A percentile compares a stretch with the other conserved stretches of the same genome.
Evolutionary conservation across 345 rosid genomes (phyloP).

Genomic region (Atalantia buxifolia): DNA sequence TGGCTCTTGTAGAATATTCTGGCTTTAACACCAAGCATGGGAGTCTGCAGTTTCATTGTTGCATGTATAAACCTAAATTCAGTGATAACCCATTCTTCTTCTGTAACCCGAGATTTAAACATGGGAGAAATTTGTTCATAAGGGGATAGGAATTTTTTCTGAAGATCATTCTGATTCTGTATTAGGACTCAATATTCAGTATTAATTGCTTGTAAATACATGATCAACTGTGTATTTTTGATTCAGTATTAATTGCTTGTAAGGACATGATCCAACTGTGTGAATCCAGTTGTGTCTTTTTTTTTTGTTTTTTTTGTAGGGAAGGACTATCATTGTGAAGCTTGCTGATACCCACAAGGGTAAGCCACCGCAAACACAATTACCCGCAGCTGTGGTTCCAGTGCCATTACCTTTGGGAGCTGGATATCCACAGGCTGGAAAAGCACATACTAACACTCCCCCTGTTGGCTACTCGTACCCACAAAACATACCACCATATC

Average conservation of each 20-base stretch:
- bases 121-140: not conserved
- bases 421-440: constrained; percentile 49
- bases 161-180: not conserved
- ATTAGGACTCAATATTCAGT: not conserved
- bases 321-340: constrained; percentile 46
- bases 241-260: not conserved
- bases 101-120: not conserved
- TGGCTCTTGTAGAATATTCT: not conserved
- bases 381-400: constrained; percentile 33
- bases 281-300: constrained; percentile 1
- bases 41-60: not conserved
- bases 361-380: constrained; percentile 36
- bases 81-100: not conserved
- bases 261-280: not conserved
- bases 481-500: constrained; percentile 36
- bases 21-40: not conserved
- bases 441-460: constrained; percentile 26
- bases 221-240: not conserved
- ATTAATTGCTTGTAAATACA: not conserved
- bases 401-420: constrained; percentile 30
- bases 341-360: constrained; percentile 54
- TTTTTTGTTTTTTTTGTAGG: constrained; percentile 29
- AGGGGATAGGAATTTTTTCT: not conserved
- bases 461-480: constrained; percentile 44
- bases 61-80: not conserved